Evolutionary conservation across 2,329 filamentous ascomycete genomes (phyloP).

Genomic region (Samsoniella hepiali): DNA sequence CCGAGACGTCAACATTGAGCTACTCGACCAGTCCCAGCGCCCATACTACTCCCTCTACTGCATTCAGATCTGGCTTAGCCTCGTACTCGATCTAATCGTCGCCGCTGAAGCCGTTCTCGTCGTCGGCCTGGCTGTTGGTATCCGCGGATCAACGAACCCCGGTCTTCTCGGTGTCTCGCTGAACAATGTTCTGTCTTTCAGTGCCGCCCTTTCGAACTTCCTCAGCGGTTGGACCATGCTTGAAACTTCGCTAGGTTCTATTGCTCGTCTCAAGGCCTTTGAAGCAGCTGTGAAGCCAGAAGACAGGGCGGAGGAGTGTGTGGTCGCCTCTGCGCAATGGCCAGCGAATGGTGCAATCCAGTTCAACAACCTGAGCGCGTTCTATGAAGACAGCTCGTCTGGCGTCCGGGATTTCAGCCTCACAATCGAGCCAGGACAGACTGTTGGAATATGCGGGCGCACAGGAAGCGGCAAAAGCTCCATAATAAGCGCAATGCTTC

Average conservation of each 20-base stretch:
- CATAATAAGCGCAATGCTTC: conserved; percentile 32
- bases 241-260: conserved; percentile 27
- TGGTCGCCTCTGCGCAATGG: conserved; percentile 23
- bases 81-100: conserved; percentile 43
- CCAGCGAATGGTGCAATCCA: conserved; percentile 24
- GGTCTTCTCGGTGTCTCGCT: conserved; percentile 20
- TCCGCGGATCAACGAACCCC: conserved; percentile 18
- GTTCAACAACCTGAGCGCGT: conserved; percentile 25
- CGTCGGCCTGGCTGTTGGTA: conserved; percentile 35
- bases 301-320: conserved; percentile 19
- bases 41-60: conserved; percentile 48
- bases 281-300: conserved; percentile 22
- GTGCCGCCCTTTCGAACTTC: conserved; percentile 21
- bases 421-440: conserved; percentile 25
- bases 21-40: conserved; percentile 45
- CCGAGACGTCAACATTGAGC: conserved; percentile 35
- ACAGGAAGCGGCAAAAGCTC: conserved; percentile 37
- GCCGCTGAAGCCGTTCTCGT: conserved; percentile 19
- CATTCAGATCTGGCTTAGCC: conserved; percentile 49
- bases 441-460: conserved; percentile 27
- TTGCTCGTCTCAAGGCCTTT: conserved; percentile 25
- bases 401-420: conserved; percentile 22
- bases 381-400: conserved; percentile 19
- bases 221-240: conserved; percentile 28
- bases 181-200: conserved; percentile 25